phyloP scores from a whole-genome alignment of 2,329 filamentous ascomycete genomes.

The Cryphonectria japonica region DNA sequence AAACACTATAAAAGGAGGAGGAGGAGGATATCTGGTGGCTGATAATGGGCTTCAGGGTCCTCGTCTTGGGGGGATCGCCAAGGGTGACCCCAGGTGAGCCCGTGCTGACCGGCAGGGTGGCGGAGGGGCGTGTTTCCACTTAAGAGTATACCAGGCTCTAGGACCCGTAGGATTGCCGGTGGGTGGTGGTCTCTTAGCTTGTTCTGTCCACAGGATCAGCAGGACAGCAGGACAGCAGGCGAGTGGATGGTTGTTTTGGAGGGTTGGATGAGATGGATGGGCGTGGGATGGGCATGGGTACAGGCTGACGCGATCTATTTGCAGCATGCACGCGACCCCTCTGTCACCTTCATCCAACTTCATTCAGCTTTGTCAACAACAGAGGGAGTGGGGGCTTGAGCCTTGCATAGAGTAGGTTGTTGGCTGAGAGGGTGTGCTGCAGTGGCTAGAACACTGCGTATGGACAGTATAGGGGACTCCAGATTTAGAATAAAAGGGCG shows the following conservation, averaged over 20 bases:
- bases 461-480: too few species aligned
- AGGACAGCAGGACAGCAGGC: neutral
- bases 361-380: too few species aligned
- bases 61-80: neutral
- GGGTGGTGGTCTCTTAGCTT: neutral
- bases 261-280: neutral
- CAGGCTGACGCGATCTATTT: neutral
- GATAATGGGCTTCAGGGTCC: constrained; percentile 2
- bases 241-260: neutral
- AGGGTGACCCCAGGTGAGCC: neutral
- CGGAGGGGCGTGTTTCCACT: constrained; percentile 4
- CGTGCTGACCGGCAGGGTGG: constrained; percentile 15
- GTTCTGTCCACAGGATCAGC: neutral
- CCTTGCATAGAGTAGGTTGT: too few species aligned
- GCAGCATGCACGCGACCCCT: neutral
- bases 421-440: too few species aligned
- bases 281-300: neutral
- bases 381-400: too few species aligned
- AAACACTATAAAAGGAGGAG: neutral
- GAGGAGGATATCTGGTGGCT: neutral
- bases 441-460: too few species aligned
- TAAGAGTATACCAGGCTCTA: neutral
- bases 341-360: neutral
- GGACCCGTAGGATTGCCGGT: neutral
- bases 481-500: too few species aligned